Conservation (phyloP, 257 asterid species). For the Salvia rosmarinus region DNA sequence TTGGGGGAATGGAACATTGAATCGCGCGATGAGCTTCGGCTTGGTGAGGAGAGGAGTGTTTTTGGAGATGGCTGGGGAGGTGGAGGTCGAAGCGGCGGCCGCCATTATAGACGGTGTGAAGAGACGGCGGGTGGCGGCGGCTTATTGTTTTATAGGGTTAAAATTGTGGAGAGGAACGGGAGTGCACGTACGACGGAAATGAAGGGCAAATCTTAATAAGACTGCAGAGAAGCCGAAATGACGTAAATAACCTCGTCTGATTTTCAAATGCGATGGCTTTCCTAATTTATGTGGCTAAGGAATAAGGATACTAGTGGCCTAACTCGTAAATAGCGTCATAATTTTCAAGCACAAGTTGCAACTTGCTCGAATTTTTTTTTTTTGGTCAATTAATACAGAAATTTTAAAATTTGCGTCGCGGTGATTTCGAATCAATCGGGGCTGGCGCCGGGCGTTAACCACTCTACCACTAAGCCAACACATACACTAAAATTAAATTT, state of each 20-base stretch:
- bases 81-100: conserved; percentile 37
- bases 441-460: too few relatives aligned
- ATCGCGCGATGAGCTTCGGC: conserved; percentile 35
- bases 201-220: background rate
- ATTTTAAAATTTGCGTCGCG: too few relatives aligned
- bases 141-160: conserved; percentile 24
- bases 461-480: too few relatives aligned
- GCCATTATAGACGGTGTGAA: conserved; percentile 44
- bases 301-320: too few relatives aligned
- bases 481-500: too few relatives aligned
- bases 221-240: background rate
- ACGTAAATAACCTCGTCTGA: background rate
- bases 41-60: conserved; percentile 18
- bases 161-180: background rate
- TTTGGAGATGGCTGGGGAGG: conserved; percentile 35
- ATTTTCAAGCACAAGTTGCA: too few relatives aligned
- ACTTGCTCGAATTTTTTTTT: too few relatives aligned
- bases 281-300: too few relatives aligned
- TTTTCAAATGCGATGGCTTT: background rate
- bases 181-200: background rate
- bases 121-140: conserved; percentile 23
- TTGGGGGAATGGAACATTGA: conserved; percentile 31
- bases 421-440: too few relatives aligned
- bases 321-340: too few relatives aligned
- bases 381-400: too few relatives aligned